These are phyloP conservation scores for Pleurotus salmoneostramineus DNA, from an alignment of 768 basidiomycete species.

Conservation along the genomic window DNA sequence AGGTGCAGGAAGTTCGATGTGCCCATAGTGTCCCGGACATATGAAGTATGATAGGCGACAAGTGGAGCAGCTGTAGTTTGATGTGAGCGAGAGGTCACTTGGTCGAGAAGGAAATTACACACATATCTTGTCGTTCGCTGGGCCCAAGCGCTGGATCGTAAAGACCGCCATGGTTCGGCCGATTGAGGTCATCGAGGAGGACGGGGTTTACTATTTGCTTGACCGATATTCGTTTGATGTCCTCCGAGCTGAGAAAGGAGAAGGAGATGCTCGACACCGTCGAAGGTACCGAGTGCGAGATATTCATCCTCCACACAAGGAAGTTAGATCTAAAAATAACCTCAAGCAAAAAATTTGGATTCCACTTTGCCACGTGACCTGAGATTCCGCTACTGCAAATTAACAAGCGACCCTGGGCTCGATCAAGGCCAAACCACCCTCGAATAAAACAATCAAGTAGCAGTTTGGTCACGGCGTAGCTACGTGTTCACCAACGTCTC, in stretches of 20 bases:
- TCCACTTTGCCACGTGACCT: neutral
- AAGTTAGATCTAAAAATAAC: neutral
- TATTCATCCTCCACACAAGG: conserved; percentile 62
- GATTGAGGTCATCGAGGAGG: conserved; percentile 89
- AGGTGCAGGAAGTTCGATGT: conserved; percentile 93
- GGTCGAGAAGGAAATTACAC: conserved; percentile 26
- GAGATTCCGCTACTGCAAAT: neutral
- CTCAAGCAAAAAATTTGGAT: neutral
- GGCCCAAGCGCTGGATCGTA: conserved; percentile 97
- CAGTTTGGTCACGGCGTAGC: no score
- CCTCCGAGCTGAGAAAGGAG: conserved; percentile 84
- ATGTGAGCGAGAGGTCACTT: neutral
- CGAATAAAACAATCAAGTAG: no score
- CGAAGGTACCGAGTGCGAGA: conserved; percentile 84
- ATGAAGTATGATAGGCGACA: conserved; percentile 91
- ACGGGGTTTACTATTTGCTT: conserved; percentile 94
- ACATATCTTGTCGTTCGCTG: conserved; percentile 87
- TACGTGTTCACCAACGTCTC: no score
- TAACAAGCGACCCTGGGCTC: no score
- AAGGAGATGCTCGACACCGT: conserved; percentile 84
- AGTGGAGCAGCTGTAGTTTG: conserved; percentile 73
- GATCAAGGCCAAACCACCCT: no score
- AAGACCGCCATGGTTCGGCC: conserved; percentile 87
- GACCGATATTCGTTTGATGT: conserved; percentile 92
- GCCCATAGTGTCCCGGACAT: conserved; percentile 97